Evolutionary conservation across 2,329 filamentous ascomycete genomes (phyloP), one percentile per base, ranked within the genome.

Genomic region (Colletotrichum tabaci): DNA sequence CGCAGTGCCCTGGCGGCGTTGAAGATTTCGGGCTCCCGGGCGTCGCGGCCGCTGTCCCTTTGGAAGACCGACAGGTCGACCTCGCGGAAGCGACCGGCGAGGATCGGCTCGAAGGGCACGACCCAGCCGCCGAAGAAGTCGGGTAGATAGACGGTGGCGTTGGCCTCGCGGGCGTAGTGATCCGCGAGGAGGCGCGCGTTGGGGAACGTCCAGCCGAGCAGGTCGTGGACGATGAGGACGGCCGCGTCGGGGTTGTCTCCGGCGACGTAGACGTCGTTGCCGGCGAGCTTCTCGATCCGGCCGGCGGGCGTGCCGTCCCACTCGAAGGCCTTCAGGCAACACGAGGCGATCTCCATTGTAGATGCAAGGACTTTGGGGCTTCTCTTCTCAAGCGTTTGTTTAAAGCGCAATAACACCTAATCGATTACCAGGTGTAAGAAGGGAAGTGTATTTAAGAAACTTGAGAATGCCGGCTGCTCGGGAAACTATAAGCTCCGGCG

Each of bases 111-210:
- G 0, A 74, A 56, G 1, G 77, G 66, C 6, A 84, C 74, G 1
- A 76, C 56, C 57, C 83, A 82, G 40, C 82, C 82, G 23, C 56
- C 79, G 61, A 83, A 84, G 58, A 79, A 77, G 66, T 79, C 77
- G 2, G 78, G 77, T 2, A 87, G 71, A 74, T 85, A 87, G 40
- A 86, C 84, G 2, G 84, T 87, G 0, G 81, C 84, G 46, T 82
- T 76, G n/a, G 77, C 78, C 72, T 87, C 83, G 18, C 76, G 75
- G 4, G 85, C 84, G 70, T 82, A 87, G 75, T 84, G 80, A 66
- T 87, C 85, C 1, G 85, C 84, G 1, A 87, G 77, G 1, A 87
- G 76, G 0, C 85, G 81, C 46, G 78, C 73, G 72, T 87, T 87
- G 35, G 77, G 75, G 60, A 85, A 84, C 2, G 74, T 83, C 84